Evolutionary conservation across 441 rosid genomes (phyloP).

Genomic region (Mallotus repandus): DNA sequence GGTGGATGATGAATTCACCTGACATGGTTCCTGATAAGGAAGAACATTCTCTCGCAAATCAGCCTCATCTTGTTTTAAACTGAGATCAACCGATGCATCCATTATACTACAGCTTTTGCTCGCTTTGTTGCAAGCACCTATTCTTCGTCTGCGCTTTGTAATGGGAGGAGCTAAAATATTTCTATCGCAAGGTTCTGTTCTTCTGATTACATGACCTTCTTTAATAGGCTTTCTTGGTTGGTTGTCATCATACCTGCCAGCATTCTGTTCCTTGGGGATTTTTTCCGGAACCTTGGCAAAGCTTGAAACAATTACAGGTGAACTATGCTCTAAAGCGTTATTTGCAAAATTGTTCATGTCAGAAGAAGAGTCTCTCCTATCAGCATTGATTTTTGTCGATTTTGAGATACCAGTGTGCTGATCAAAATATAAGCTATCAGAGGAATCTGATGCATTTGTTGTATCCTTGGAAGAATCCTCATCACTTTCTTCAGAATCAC

Average conservation of each 20-base stretch:
- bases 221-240: conserved; percentile 31
- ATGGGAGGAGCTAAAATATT: conserved; percentile 28
- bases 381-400: conserved; percentile 17
- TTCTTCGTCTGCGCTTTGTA: conserved; percentile 26
- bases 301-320: conserved; percentile 16
- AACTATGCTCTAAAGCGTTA: conserved; percentile 19
- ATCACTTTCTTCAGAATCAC: conserved; percentile 32
- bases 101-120: conserved; percentile 17
- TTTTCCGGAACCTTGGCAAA: conserved; percentile 11
- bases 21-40: conserved; percentile 25
- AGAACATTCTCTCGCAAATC: conserved; percentile 20
- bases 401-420: conserved; percentile 16
- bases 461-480: conserved; percentile 28
- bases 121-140: conserved; percentile 28
- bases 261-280: conserved; percentile 21
- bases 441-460: conserved; percentile 30
- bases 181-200: conserved; percentile 25
- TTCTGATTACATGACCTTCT: conserved; percentile 20
- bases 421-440: conserved; percentile 13
- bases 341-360: conserved; percentile 17
- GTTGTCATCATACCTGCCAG: conserved; percentile 9
- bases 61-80: conserved; percentile 21
- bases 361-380: conserved; percentile 19
- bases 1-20: conserved; percentile 29
- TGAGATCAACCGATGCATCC: not conserved